Conservation (phyloP, 2,329 filamentous ascomycete species). For the Periconia sp. region DNA sequence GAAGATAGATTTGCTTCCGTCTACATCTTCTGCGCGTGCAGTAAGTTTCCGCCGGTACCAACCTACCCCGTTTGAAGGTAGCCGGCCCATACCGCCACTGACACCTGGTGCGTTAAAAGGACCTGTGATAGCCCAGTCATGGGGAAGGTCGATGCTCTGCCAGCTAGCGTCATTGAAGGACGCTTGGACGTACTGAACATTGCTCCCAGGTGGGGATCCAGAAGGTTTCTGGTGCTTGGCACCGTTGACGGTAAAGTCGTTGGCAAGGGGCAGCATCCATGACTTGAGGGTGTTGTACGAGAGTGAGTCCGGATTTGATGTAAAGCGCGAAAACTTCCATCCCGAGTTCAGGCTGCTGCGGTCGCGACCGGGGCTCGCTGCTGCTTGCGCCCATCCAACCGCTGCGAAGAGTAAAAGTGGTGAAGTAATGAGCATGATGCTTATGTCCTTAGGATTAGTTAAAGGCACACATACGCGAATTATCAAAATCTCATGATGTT, state of each 20-base stretch:
- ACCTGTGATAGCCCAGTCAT: conserved; percentile 55
- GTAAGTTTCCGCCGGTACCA: conserved; percentile 54
- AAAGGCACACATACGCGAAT: too few relatives aligned
- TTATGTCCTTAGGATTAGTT: too few relatives aligned
- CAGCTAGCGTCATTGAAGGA: conserved; percentile 47
- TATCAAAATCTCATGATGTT: too few relatives aligned
- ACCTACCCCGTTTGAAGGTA: conserved; percentile 56
- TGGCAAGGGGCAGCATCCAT: conserved; percentile 49
- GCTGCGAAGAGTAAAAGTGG: too few relatives aligned
- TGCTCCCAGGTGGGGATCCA: conserved; percentile 27
- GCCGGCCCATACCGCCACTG: conserved; percentile 45
- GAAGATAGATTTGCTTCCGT: conserved; percentile 46
- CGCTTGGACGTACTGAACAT: conserved; percentile 36
- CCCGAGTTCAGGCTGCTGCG: conserved; percentile 39
- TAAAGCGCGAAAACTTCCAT: conserved; percentile 46
- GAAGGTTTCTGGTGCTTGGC: conserved; percentile 36
- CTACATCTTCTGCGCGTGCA: conserved; percentile 14
- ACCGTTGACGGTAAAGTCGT: conserved; percentile 38
- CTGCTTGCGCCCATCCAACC: too few relatives aligned
- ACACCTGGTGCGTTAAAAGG: conserved; percentile 46
- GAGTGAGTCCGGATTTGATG: conserved; percentile 41
- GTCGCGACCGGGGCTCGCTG: conserved; percentile 13
- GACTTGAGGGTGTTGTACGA: conserved; percentile 42
- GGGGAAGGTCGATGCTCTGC: conserved; percentile 48
- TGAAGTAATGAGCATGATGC: too few relatives aligned